Evolutionary conservation across 805 yeast species (phyloP), one percentile per base, ranked within the genome.

Genomic region (Metschnikowia lunata): DNA sequence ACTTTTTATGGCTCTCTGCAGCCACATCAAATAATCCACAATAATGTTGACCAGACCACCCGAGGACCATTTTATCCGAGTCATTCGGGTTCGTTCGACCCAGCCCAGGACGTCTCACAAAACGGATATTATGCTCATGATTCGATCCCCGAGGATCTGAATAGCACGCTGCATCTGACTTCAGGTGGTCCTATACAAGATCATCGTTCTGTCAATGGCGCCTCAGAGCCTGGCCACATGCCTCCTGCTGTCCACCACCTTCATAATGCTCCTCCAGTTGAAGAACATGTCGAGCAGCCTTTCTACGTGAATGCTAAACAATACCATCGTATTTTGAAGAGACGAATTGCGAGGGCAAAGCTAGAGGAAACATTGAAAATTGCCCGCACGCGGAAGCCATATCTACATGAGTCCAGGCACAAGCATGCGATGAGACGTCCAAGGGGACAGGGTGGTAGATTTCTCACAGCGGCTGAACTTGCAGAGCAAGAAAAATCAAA

Each of bases 391-490:
- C 79, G 98, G 56, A 84, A 85, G 61, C 97, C 98, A 10, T 91
- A 95, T 64, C 65, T 93, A 39, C 99, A 93, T 61, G 99, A 93
- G 65, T 88, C 97, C 14, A 77, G 99, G 57, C 99, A 93, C 63
- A 91, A 93, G 62, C 99, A 93, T 63, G 99, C 99, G 3, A 93
- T 93, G 99, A 78, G 98, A 61, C 79, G 99, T 62, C 98, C 99
- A 12, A 80, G 99, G 56, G 99, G 99, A 26, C 98, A 93, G 68
- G 99, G 99, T 29, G 99, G 99, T 7, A 74, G 99, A 48, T 93
- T 93, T 55, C 67, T 93, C 47, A 93, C 99, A 0, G 97, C 98
- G 11, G 96, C 96, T 7, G 76, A 71, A 51, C 71, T 71, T 37
- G 75, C 75, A 3, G 75, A 71, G 45, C 67, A 67, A 55, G 75